Percentiles rank a stretch among this genome's conserved stretches.
phyloP scores from a whole-genome alignment of 768 basidiomycete species.

The Tricholoma terreum region DNA sequence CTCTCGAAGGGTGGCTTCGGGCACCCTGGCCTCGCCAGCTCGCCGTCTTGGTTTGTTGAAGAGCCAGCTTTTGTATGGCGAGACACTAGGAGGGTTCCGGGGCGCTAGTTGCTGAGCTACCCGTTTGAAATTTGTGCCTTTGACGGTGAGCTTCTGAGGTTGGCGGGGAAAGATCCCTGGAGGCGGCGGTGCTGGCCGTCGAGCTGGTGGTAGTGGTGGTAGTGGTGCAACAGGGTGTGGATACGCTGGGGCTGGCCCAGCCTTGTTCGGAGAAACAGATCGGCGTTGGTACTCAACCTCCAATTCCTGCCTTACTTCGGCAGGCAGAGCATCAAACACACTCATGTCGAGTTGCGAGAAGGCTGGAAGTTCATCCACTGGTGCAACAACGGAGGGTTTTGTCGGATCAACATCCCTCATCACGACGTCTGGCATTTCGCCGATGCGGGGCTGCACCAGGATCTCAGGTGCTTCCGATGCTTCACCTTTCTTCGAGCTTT shows the following conservation, averaged over 20 bases:
- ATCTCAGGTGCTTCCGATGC: conserved; percentile 12
- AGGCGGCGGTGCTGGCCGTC: conserved; percentile 13
- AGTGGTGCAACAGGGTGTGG: conserved; percentile 12
- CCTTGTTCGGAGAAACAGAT: conserved; percentile 44
- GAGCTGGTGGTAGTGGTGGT: conserved; percentile 1
- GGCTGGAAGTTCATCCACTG: conserved; percentile 49
- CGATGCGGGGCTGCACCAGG: conserved; percentile 13
- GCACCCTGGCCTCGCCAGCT: conserved; percentile 38
- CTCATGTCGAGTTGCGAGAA: conserved; percentile 74
- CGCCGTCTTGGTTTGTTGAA: conserved; percentile 28
- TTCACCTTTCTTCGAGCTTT: conserved; percentile 13
- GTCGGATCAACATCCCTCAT: conserved; percentile 9
- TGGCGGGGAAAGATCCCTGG: conserved; percentile 31
- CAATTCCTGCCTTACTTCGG: conserved; percentile 65
- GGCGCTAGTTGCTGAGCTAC: conserved; percentile 67
- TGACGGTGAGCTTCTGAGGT: conserved; percentile 28
- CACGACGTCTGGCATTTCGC: conserved; percentile 6
- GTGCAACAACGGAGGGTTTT: conserved; percentile 19
- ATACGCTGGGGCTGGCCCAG: conserved; percentile 4
- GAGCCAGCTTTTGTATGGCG: conserved; percentile 30
- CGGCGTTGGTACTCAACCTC: conserved; percentile 64
- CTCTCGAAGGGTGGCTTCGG: conserved; percentile 54
- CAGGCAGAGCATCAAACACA: conserved; percentile 69
- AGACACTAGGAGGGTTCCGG: conserved; percentile 38
- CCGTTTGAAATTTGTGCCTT: conserved; percentile 47